Base-by-base conservation (phyloP, 108 stramenopile species). In the Skeletonema potamos region DNA sequence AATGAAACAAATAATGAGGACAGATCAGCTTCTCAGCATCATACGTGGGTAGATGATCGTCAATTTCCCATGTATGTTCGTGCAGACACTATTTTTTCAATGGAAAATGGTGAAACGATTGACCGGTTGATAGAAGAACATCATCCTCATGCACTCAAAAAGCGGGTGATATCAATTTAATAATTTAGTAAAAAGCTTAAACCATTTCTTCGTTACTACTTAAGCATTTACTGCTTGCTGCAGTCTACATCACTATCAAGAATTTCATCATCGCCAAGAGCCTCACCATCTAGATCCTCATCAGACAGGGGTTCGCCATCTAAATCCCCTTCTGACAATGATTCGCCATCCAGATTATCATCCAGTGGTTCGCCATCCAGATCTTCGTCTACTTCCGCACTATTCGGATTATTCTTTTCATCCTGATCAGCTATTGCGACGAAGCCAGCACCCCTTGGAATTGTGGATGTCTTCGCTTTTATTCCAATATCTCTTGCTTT, bases 1-100 rank as follows among this genome's bases (percentile, higher is more conserved):
- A 27, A 28, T 67, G 41, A 51, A 13, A 54, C 39, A 27, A 29
- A 46, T 15, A 1, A 24, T 4, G 54, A 58, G 39, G 72, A 3
- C 70, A 64, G 12, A 36, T 54, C 20, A 46, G 11, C 28, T 18
- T 7, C 12, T 27, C 32, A 61, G 26, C 84, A 75, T 37, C 59
- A 60, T 34, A 60, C 63, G 15, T 91, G 90, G 90, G 73, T 89
- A 17, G 70, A 91, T 54, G 90, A 91, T 70, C 74, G 90, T 20
- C 66, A 82, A 15, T 61, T 67, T 30, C 90, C 90, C 8, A 48
- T 82, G 30, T 91, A 91, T 72, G 43, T 73, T 30, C 79, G 90
- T 0, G 87, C 85, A 15, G 87, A 88, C 62, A 48, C 30, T 20
- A 62, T 78, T 9, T 87, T 77, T 62, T 83, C 82, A 4, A n/a